Percentiles rank a stretch among this genome's conserved stretches.
Conservation (phyloP, 2,329 filamentous ascomycete genomes). For the Neodidymelliopsis sp. region DNA sequence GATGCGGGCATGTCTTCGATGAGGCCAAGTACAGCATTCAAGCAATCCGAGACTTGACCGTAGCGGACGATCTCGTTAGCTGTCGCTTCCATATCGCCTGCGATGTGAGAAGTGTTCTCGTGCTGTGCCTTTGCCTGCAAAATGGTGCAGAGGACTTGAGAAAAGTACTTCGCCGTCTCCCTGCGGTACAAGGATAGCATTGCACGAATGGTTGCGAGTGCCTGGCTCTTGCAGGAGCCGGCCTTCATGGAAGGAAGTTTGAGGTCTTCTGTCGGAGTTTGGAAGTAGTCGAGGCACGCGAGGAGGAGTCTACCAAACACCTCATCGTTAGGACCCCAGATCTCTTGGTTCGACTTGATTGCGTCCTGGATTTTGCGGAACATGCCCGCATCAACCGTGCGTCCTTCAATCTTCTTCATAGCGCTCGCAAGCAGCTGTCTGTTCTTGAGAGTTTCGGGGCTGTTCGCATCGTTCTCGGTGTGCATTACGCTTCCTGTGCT, state of each 20-base stretch:
- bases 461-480: slow-evolving; percentile 40
- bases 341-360: slow-evolving; percentile 68
- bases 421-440: slow-evolving; percentile 74
- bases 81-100: slow-evolving; percentile 75
- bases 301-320: slow-evolving; percentile 73
- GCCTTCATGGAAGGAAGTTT: slow-evolving; percentile 68
- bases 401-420: slow-evolving; percentile 74
- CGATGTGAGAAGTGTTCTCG: slow-evolving; percentile 74
- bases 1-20: slow-evolving; percentile 42
- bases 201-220: slow-evolving; percentile 75
- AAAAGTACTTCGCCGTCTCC: slow-evolving; percentile 71
- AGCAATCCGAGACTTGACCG: slow-evolving; percentile 65
- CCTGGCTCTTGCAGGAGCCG: slow-evolving; percentile 76
- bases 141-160: slow-evolving; percentile 71
- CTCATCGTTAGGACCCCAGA: slow-evolving; percentile 71
- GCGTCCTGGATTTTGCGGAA: slow-evolving; percentile 81
- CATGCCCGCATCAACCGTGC: slow-evolving; percentile 79
- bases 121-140: slow-evolving; percentile 70
- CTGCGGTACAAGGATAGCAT: slow-evolving; percentile 73
- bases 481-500: slow-evolving; percentile 47
- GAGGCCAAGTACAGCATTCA: slow-evolving; percentile 49
- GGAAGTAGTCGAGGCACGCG: slow-evolving; percentile 75
- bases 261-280: slow-evolving; percentile 59
- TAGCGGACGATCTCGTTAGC: slow-evolving; percentile 74
- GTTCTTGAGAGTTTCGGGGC: slow-evolving; percentile 53